A percentile compares a stretch with the other conserved stretches of the same genome.
phyloP scores from a whole-genome alignment of 2,329 filamentous ascomycete species.

The Xylariomycetidae sp. region DNA sequence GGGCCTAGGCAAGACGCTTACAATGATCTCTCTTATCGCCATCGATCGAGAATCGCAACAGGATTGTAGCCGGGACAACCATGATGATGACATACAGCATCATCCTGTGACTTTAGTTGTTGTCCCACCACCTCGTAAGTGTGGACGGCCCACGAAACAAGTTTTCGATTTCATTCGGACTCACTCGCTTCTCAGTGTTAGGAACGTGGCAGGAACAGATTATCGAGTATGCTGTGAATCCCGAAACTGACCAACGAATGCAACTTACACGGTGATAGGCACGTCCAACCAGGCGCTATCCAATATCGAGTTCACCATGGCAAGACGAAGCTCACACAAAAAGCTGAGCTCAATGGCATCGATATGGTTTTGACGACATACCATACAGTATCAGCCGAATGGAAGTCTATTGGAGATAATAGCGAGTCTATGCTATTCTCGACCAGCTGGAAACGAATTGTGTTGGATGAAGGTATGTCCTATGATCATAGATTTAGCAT shows the following conservation, averaged over 20 bases:
- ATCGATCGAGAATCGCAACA: background rate
- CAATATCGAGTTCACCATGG: conserved; percentile 26
- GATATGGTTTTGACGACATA: conserved; percentile 38
- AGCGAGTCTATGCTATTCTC: conserved; percentile 26
- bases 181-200: conserved; percentile 26
- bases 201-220: conserved; percentile 35
- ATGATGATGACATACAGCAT: background rate
- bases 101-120: conserved; percentile 27
- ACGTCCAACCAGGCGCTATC: conserved; percentile 19
- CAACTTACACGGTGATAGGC: conserved; percentile 14
- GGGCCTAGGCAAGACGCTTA: conserved; percentile 42
- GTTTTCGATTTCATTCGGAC: no score
- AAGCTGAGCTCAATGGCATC: conserved; percentile 9
- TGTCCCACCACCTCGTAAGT: conserved; percentile 26
- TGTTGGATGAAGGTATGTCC: conserved; percentile 34
- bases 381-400: conserved; percentile 35
- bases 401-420: conserved; percentile 14
- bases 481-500: background rate
- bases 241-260: background rate
- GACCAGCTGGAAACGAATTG: conserved; percentile 32
- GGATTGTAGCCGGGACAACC: background rate
- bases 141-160: conserved; percentile 3
- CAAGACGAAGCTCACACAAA: conserved; percentile 15
- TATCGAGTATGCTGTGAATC: conserved; percentile 15
- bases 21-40: conserved; percentile 37